Conservation (phyloP, 2,329 filamentous ascomycete species). For the Aureobasidium sp. region DNA sequence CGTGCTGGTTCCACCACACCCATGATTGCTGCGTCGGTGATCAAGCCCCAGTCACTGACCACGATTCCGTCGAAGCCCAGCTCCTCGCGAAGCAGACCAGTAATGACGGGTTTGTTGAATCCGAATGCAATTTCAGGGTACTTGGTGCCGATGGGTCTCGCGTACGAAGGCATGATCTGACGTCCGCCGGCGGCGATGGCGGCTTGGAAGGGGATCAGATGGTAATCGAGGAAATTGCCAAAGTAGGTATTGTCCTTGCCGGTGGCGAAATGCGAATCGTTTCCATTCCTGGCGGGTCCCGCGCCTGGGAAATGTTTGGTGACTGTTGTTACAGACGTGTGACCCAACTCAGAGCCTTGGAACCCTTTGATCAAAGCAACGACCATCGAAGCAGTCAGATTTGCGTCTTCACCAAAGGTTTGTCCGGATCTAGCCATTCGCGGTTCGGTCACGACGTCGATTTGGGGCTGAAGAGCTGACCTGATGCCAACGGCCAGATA, state of each 20-base stretch:
- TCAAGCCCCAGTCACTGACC: slow-evolving; percentile 1
- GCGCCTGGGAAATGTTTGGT: slow-evolving; percentile 6
- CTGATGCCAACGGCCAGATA: slow-evolving; percentile 61
- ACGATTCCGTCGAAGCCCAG: not conserved
- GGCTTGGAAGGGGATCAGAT: not conserved
- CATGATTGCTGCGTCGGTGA: not conserved
- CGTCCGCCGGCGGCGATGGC: not conserved
- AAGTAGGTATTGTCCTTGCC: slow-evolving; percentile 6
- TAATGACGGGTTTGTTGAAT: slow-evolving; percentile 6
- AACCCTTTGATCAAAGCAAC: slow-evolving; percentile 4
- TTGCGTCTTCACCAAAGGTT: slow-evolving; percentile 60
- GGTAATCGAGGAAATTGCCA: not conserved
- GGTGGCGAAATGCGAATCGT: slow-evolving; percentile 3
- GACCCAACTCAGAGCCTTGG: not conserved
- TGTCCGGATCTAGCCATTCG: slow-evolving; percentile 67
- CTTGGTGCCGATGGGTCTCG: not conserved
- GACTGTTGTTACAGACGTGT: not conserved
- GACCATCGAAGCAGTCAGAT: slow-evolving; percentile 57
- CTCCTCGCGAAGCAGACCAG: not conserved
- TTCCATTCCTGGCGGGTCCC: not conserved
- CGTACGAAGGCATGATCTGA: slow-evolving; percentile 6
- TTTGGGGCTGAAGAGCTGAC: slow-evolving; percentile 62
- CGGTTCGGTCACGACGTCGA: slow-evolving; percentile 61
- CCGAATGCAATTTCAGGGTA: slow-evolving; percentile 4
- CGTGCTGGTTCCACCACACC: not conserved